Evolutionary conservation across 306 rosid species (phyloP), one percentile per base, ranked within the genome.

Genomic region (Oxytropis ochrocephala): DNA sequence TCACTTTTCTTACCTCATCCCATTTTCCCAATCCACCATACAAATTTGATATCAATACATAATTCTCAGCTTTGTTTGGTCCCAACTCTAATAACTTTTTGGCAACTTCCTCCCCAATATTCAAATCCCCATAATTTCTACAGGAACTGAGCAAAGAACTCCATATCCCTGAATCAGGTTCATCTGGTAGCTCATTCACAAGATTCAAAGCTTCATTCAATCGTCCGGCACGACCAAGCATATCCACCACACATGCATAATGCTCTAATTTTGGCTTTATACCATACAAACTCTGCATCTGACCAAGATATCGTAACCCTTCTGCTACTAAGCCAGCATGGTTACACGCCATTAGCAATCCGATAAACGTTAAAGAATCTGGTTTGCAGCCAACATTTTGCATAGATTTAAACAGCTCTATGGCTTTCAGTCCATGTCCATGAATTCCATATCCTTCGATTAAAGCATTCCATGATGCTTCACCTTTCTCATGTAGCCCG

Each of bases 381-480:
- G 95, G 92, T 68, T 59, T 84, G 70, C 62, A 64, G 29, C 83
- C 79, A 43, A 66, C 69, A 27, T 49, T 71, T 36, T 75, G 81
- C 97, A 89, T 92, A 38, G 80, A 67, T 73, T 84, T 85, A 72
- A 89, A 92, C 17, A 84, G 83, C 78, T 87, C 84, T 4, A 83
- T 58, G 51, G 96, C 96, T 75, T 89, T 73, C 48, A 38, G 75
- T 61, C 92, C 97, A 70, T 74, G 77, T 55, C 96, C 97, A 46
- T 92, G 84, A 80, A 92, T 76, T 62, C 96, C 97, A 76, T 82
- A 84, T 52, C 96, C 97, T n/a, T n/a, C n/a, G 67, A 92, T 92
- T 62, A 87, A 64, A 49, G 76, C 98, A 77, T 92, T 89, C 95
- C 96, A 89, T 38, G 86, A 73, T 7, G 84, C 92, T 36, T 75